Percentiles rank a stretch among this genome's conserved stretches.
These are phyloP conservation scores for Macrocystidia cucumis DNA, from an alignment of 1,284 basidiomycete genomes.

Conservation along the genomic window DNA sequence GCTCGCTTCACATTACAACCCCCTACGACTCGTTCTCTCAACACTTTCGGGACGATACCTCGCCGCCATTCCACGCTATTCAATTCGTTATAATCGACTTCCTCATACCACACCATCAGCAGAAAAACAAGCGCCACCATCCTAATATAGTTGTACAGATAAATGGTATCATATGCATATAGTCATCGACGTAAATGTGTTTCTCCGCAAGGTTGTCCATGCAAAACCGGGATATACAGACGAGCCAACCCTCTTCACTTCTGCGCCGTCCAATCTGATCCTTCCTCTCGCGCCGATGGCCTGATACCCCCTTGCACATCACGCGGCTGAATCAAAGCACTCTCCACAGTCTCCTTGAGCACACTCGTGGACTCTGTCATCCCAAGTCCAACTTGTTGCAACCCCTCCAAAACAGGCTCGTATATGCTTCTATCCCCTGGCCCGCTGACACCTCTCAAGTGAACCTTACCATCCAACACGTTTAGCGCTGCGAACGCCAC, in stretches of 20 bases:
- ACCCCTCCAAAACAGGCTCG: slow-evolving; percentile 47
- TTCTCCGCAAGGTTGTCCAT: no score
- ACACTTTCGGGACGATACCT: slow-evolving; percentile 34
- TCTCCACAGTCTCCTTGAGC: slow-evolving; percentile 10
- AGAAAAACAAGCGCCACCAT: no score
- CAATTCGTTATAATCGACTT: slow-evolving; percentile 30
- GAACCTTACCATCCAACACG: slow-evolving; percentile 64
- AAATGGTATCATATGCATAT: no score
- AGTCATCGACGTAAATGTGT: no score
- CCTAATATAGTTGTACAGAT: no score
- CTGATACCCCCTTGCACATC: no score
- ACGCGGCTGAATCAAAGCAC: no score
- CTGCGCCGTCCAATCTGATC: no score
- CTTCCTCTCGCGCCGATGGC: no score
- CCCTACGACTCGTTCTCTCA: slow-evolving; percentile 32
- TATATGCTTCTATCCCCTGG: slow-evolving; percentile 60
- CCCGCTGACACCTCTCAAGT: slow-evolving; percentile 56
- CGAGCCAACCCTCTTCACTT: no score
- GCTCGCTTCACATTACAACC: slow-evolving; percentile 40
- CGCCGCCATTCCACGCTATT: slow-evolving; percentile 34
- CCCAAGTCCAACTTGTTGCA: slow-evolving; percentile 57
- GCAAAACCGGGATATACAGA: no score
- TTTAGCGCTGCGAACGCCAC: slow-evolving; percentile 73
- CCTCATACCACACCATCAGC: slow-evolving; percentile 11
- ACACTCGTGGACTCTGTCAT: slow-evolving; percentile 47